Base-by-base conservation (phyloP, 1,139 yeast genomes). In the Nadsonia commutata region DNA sequence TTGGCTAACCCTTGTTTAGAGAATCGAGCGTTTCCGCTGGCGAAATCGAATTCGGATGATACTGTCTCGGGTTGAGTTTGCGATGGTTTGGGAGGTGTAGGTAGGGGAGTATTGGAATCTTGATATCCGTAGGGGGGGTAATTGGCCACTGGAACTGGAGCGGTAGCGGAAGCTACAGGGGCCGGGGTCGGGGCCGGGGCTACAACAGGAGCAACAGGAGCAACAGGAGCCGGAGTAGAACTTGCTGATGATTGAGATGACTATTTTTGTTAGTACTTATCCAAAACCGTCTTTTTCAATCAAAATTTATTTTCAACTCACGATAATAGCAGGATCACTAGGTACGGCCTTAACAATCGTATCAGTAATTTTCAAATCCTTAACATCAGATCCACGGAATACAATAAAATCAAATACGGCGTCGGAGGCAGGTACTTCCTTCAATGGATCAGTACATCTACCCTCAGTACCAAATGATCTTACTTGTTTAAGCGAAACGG, bases 391-490 rank as follows among this genome's bases (percentile, higher is more conserved):
- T 37, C 98, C 98, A 52, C 93, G 76, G 60, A 90, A 83, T 42
- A 82, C 86, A 47, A 90, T 88, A 50, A 75, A 76, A 39, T 84
- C 90, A 59, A 78, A 84, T 18, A 81, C 71, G 43, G 79, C 83
- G 38, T 70, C 70, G 16, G 82, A 76, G 4, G 96, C 85, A 45
- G 78, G 74, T 39, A 86, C 78, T 59, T 85, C 95, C 50, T 73
- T 70, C 20, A 71, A 62, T 59, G 80, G 83, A 31, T 78, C 77
- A 54, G 81, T 71, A 22, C 33, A 27, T 55, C 98, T 75, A 22
- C 95, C 96, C 60, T 90, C 98, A 16, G 97, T 82, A 45, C 98
- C 98, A 54, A 80, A 80, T 43, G 88, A 78, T 49, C 88, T 74
- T 41, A 90, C 98, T 43, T 79, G 71, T 45, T 74, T 74, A 55